Base-by-base conservation (phyloP, 352 stramenopile species). In the Globisporangium spiculum region DNA sequence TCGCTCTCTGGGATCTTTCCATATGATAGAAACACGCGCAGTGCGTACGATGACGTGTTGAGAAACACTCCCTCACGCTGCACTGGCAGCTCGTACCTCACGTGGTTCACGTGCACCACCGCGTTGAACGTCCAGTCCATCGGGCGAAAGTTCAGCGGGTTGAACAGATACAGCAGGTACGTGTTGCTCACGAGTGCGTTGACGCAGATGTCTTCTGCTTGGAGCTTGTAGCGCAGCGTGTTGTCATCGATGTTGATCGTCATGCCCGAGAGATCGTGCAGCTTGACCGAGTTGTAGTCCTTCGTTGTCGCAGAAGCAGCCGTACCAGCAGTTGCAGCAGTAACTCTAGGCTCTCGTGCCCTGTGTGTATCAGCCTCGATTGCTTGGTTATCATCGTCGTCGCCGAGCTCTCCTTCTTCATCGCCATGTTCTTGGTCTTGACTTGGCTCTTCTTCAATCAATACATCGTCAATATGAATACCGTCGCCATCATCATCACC, bases 101-200 rank as follows among this genome's bases (percentile, higher is more conserved):
- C 63, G 10, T 76, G 73, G 36, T 88, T 86, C 26, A 96, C 75
- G 68, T 85, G 75, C 36, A 96, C 48, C 24, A 86, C 71, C 0
- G 84, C 83, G 34, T 88, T 74, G 69, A 92, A 96, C 7, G 80
- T 91, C 86, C 86, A 96, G 67, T 96, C 86, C 53, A 94, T 76
- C 10, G 88, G 88, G 3, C 85, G 86, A 66, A 91, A 96, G 62
- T 83, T 72, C 46, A 93, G 73, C 53, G 88, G 86, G 60, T 96
- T 96, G 76, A 96, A 96, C 38, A 96, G 65, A 36, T 96, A 94
- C n/a, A 96, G 72, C 69, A 96, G 71, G 73, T 94, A 96, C 66
- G 88, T 89, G 67, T 94, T 96, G 77, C 84, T 91, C 59, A 93
- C 83, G 32, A 96, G 71, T 1, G 86, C 82, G 63, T 96, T 96